Conservation (phyloP, 2,329 filamentous ascomycete species). For the Phaeosphaeriaceae sp. region DNA sequence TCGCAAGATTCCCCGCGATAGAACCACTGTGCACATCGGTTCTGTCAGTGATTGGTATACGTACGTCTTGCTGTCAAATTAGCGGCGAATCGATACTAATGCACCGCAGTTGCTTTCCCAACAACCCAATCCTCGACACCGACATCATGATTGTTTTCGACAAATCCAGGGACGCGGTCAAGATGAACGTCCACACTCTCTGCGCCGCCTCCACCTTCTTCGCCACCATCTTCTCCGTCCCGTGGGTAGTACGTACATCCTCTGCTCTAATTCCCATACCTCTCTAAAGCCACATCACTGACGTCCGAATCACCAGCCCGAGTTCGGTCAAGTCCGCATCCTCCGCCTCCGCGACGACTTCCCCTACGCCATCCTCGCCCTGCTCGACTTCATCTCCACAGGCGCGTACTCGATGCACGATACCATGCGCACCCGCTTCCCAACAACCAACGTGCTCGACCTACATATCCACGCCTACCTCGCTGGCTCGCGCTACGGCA, state of each 20-base stretch:
- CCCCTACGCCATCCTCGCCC: slow-evolving; percentile 23
- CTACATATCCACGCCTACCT: slow-evolving; percentile 35
- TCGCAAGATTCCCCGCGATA: neutral
- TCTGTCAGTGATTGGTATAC: slow-evolving; percentile 7
- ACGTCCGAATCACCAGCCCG: neutral
- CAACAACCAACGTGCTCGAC: slow-evolving; percentile 29
- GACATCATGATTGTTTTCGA: slow-evolving; percentile 27
- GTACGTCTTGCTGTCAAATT: neutral
- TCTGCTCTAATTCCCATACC: neutral
- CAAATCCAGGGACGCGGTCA: slow-evolving; percentile 20
- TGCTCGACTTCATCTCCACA: slow-evolving; percentile 28
- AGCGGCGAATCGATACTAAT: slow-evolving; percentile 1
- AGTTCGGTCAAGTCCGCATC: slow-evolving; percentile 10
- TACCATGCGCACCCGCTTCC: slow-evolving; percentile 8
- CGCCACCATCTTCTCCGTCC: slow-evolving; percentile 12
- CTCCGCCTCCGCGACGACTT: slow-evolving; percentile 31
- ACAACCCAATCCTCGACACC: slow-evolving; percentile 7
- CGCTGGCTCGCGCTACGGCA: slow-evolving; percentile 25
- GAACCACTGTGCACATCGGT: slow-evolving; percentile 13
- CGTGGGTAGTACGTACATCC: slow-evolving; percentile 11
- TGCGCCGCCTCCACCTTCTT: slow-evolving; percentile 25
- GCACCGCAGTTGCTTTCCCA: slow-evolving; percentile 10
- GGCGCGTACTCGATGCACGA: slow-evolving; percentile 25
- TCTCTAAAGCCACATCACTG: neutral
- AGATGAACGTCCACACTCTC: slow-evolving; percentile 21